These are phyloP conservation scores for Leccinum uliginosum DNA, from an alignment of 768 basidiomycete species.

Conservation along the genomic window DNA sequence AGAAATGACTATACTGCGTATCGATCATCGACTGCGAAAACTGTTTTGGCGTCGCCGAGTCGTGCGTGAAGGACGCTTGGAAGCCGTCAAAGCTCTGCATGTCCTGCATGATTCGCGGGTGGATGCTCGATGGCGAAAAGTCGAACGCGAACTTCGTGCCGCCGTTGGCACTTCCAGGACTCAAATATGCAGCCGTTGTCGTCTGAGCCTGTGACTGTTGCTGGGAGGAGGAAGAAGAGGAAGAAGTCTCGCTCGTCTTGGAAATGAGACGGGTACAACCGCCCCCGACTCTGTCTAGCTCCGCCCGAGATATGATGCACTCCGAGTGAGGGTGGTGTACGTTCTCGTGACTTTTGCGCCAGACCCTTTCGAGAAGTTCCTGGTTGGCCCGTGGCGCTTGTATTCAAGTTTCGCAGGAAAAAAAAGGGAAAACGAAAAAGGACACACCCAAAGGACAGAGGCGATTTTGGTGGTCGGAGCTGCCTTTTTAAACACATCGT, in stretches of 20 bases:
- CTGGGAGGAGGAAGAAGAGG: background rate
- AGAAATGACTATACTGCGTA: slow-evolving; percentile 25
- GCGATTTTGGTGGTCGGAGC: slow-evolving; percentile 43
- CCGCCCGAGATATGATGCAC: slow-evolving; percentile 34
- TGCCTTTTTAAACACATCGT: slow-evolving; percentile 45
- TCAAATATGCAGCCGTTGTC: background rate
- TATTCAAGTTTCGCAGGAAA: background rate
- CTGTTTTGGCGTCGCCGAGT: slow-evolving; percentile 26
- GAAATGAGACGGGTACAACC: slow-evolving; percentile 49
- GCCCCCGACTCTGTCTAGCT: slow-evolving; percentile 50
- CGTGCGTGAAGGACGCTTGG: slow-evolving; percentile 22
- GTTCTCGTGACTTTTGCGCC: slow-evolving; percentile 42
- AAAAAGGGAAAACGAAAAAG: background rate
- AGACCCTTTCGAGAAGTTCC: slow-evolving; percentile 40
- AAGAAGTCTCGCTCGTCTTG: slow-evolving; percentile 3
- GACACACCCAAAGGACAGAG: slow-evolving; percentile 40
- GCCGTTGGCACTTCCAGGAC: background rate
- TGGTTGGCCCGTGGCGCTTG: slow-evolving; percentile 12
- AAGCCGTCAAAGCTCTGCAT: slow-evolving; percentile 41
- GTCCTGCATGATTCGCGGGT: slow-evolving; percentile 47
- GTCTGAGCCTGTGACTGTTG: background rate
- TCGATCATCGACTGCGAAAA: slow-evolving; percentile 29
- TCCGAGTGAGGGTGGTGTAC: slow-evolving; percentile 28
- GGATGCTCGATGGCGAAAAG: slow-evolving; percentile 12
- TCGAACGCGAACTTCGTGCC: slow-evolving; percentile 6